Evolutionary conservation across 108 stramenopile genomes (phyloP).

Genomic region (Craspedostauros australis): DNA sequence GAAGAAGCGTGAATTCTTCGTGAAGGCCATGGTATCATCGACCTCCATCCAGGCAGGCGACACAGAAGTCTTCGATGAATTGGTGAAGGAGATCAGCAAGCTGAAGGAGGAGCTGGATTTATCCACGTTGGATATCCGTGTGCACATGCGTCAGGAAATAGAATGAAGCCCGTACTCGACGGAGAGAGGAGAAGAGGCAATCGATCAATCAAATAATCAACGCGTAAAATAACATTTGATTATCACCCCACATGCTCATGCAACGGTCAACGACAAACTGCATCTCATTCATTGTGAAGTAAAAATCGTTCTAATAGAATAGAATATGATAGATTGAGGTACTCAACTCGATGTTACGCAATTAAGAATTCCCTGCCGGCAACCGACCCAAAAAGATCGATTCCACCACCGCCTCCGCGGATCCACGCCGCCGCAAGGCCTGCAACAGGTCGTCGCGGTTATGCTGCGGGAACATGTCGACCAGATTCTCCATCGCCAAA

Average conservation of each 20-base stretch:
- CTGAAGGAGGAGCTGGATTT: slow-evolving; percentile 56
- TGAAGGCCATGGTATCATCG: slow-evolving; percentile 52
- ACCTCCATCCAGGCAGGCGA: slow-evolving; percentile 39
- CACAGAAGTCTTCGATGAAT: slow-evolving; percentile 39
- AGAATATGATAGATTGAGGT: too few relatives aligned
- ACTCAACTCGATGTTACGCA: too few relatives aligned
- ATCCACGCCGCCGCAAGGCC: slow-evolving; percentile 58
- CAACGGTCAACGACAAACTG: too few relatives aligned
- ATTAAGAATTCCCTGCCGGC: too few relatives aligned
- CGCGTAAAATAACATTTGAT: too few relatives aligned
- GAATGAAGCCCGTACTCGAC: too few relatives aligned
- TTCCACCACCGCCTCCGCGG: slow-evolving; percentile 71
- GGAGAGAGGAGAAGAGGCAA: too few relatives aligned
- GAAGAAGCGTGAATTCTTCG: slow-evolving; percentile 56
- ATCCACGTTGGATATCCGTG: slow-evolving; percentile 65
- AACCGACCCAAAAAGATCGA: slow-evolving; percentile 53
- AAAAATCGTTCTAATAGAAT: too few relatives aligned
- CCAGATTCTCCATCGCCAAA: slow-evolving; percentile 50
- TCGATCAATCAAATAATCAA: too few relatives aligned
- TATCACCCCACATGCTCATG: too few relatives aligned
- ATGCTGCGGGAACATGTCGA: slow-evolving; percentile 77
- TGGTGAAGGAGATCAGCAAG: slow-evolving; percentile 36
- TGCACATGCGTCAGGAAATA: slow-evolving; percentile 30
- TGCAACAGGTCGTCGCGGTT: slow-evolving; percentile 61
- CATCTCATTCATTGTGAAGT: too few relatives aligned